Evolutionary conservation across 257 asterid species (phyloP), one percentile per base, ranked within the genome.

Genomic region (Fraxinus cuspidata): DNA sequence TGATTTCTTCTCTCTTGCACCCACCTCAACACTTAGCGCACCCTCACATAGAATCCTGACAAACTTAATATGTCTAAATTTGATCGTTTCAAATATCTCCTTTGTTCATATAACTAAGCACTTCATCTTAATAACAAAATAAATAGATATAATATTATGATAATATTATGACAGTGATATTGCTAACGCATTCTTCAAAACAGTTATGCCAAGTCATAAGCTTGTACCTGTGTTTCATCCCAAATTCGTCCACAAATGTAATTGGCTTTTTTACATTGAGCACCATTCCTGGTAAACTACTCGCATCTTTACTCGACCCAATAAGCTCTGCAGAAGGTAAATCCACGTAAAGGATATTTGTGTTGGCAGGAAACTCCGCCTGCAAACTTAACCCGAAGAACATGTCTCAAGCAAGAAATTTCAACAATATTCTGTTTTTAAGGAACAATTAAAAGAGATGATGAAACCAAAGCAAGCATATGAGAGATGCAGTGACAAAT

Each of bases 321-420:
- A 96, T 76, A 76, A 73, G 86, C 89, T 90, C 98, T 7, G 96
- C 99, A 78, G 96, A 89, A 81, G 89, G 90, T 84, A 96, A 87
- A 90, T 96, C 99, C 84, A 96, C 92, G 23, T 96, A 96, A 56
- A 96, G 87, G 77, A 96, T 96, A 77, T 96, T 96, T 79, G 99
- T 96, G 85, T 96, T 96, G 81, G 99, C 97, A 79, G 99, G 98
- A 88, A 92, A 95, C 73, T 91, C 88, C 64, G 84, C 90, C 93
- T 87, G 98, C 91, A 88, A 87, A 82, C 99, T 95, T 85, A 71
- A 86, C 77, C 84, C 75, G 81, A 81, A 84, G 75, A 86, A 80
- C 74, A 78, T 76, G 56, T 73, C 82, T 74, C 76, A 78, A 74
- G 81, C 75, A 81, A 78, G 85, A 81, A 83, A 77, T 56, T 71